phyloP scores from a whole-genome alignment of 1,284 basidiomycete species.

The Apiotrichum gracile region DNA sequence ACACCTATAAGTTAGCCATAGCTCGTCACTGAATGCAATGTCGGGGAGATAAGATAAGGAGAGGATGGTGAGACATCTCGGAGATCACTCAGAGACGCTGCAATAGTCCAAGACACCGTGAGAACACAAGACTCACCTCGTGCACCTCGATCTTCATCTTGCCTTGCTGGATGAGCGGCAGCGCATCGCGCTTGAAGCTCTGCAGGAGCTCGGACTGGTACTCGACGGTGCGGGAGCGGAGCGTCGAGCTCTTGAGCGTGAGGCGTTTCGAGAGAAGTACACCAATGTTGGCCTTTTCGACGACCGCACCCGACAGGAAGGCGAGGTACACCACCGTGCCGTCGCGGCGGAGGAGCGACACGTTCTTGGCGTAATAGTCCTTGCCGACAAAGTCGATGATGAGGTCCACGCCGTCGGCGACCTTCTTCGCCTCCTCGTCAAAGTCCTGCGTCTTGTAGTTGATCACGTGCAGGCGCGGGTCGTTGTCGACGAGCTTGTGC shows the following conservation, averaged over 20 bases:
- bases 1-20: too few species aligned
- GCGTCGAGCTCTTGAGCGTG: slow-evolving; percentile 79
- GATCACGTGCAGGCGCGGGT: slow-evolving; percentile 63
- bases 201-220: slow-evolving; percentile 76
- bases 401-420: slow-evolving; percentile 53
- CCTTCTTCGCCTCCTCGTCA: slow-evolving; percentile 48
- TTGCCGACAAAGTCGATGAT: slow-evolving; percentile 69
- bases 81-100: too few species aligned
- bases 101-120: too few species aligned
- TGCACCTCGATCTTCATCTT: slow-evolving; percentile 69
- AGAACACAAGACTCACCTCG: slow-evolving; percentile 49
- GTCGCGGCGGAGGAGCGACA: slow-evolving; percentile 68
- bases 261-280: slow-evolving; percentile 74
- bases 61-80: slow-evolving; percentile 16
- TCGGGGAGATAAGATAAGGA: too few species aligned
- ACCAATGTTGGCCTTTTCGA: slow-evolving; percentile 58
- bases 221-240: slow-evolving; percentile 67
- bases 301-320: slow-evolving; percentile 56
- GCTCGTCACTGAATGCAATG: too few species aligned
- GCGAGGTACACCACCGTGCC: slow-evolving; percentile 59
- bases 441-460: slow-evolving; percentile 76
- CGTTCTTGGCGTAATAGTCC: slow-evolving; percentile 78
- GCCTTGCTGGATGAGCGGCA: slow-evolving; percentile 60
- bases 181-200: slow-evolving; percentile 57
- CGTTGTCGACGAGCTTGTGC: slow-evolving; percentile 50